A percentile compares a stretch with the other conserved stretches of the same genome.
Evolutionary conservation across 1,284 basidiomycete genomes (phyloP).

Genomic region (Phellopilus nigrolimitatus): DNA sequence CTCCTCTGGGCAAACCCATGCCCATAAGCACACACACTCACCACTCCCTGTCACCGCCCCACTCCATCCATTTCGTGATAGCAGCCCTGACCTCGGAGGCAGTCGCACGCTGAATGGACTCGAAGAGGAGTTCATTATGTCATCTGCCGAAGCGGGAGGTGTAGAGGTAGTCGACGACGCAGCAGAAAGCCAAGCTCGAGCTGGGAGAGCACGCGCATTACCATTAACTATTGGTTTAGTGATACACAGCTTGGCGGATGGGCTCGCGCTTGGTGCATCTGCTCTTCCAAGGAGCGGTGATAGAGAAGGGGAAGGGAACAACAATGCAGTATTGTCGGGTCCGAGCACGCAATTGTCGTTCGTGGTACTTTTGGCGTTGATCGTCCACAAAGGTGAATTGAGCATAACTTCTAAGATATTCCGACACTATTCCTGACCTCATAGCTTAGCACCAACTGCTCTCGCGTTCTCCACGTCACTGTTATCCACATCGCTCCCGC

Average conservation of each 20-base stretch:
- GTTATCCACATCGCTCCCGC: conserved; percentile 66
- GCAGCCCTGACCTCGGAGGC: conserved; percentile 19
- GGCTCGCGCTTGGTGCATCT: conserved; percentile 83
- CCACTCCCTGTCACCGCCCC: conserved; percentile 24
- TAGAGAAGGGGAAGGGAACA: conserved; percentile 23
- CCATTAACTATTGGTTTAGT: conserved; percentile 81
- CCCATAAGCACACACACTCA: conserved; percentile 19
- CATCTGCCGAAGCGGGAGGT: conserved; percentile 36
- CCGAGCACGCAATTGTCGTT: conserved; percentile 52
- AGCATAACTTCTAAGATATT: background rate
- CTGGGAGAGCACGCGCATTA: conserved; percentile 37
- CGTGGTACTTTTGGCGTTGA: conserved; percentile 82
- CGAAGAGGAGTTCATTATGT: conserved; percentile 52
- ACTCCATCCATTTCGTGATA: background rate
- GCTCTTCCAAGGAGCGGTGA: conserved; percentile 37
- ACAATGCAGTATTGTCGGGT: conserved; percentile 19
- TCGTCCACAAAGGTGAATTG: conserved; percentile 79
- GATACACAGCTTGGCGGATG: conserved; percentile 85
- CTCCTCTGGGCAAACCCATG: conserved; percentile 40
- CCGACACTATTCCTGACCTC: background rate
- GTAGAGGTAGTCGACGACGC: conserved; percentile 25
- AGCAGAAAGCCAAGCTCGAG: background rate
- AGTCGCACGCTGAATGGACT: conserved; percentile 22
- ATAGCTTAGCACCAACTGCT: conserved; percentile 69
- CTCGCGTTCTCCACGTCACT: conserved; percentile 80